Conservation (phyloP, 1,284 basidiomycete species). For the Afroboletus lepidellus region DNA sequence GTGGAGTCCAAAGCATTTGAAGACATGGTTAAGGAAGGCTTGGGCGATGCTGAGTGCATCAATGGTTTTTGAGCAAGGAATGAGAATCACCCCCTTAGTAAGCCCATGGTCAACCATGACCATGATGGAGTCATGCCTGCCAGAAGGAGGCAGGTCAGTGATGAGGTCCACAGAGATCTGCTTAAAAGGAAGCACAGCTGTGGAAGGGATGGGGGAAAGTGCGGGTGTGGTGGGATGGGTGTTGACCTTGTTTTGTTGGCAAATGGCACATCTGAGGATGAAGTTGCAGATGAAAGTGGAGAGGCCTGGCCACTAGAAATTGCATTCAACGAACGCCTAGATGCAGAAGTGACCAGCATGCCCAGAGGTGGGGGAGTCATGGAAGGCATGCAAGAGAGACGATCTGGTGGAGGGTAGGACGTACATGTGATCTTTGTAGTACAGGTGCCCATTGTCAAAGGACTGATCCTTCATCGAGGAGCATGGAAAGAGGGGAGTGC, state of each 20-base stretch:
- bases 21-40: too few relatives aligned
- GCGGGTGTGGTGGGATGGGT: too few relatives aligned
- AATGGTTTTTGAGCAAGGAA: too few relatives aligned
- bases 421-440: background rate
- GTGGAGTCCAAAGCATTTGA: too few relatives aligned
- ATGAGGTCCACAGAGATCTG: background rate
- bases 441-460: background rate
- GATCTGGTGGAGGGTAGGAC: background rate
- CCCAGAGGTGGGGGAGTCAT: background rate
- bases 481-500: background rate
- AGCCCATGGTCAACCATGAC: background rate
- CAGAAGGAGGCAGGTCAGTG: background rate
- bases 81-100: too few relatives aligned
- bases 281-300: background rate
- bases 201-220: background rate
- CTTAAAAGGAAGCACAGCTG: background rate
- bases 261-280: too few relatives aligned
- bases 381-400: background rate
- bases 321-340: too few relatives aligned
- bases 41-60: too few relatives aligned
- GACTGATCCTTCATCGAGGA: background rate
- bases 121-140: background rate
- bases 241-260: too few relatives aligned
- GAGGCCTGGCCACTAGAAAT: background rate
- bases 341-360: too few relatives aligned